Evolutionary conservation across 225 moss, liverwort and hornwort genomes (phyloP), one percentile per base, ranked within the genome.

Genomic region (Bryum argenteum): DNA sequence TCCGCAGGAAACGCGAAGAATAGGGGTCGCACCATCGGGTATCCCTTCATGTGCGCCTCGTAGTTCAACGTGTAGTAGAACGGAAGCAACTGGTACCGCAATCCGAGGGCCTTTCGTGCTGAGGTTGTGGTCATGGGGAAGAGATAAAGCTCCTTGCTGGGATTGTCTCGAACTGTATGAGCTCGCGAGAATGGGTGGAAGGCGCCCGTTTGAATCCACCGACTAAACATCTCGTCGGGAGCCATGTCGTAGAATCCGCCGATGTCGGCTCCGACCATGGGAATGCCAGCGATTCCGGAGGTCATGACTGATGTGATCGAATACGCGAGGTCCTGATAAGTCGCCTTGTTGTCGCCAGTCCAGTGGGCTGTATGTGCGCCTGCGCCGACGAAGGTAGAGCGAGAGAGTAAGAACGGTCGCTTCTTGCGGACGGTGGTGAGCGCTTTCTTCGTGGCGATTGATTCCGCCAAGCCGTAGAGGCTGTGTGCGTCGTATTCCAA

Each of bases 301-400:
- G 88, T 90, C 67, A 94, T 82, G 16, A 88, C 78, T 0, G 84
- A 77, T 23, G 86, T 83, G 0, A 94, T 78, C 1, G 93, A 94
- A 63, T 88, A 88, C 0, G 77, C 85, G 0, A 94, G 67, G 33
- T 96, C 91, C 2, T 64, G 33, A 60, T 82, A 96, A 0, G 83
- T 86, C 11, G 96, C 93, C 21, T 86, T 90, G 64, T 96, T 96
- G 56, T 96, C 96, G 0, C 93, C 96, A 0, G 96, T 91, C 96
- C 93, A 96, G 37, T 93, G 96, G 19, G 96, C 96, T 9, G 88
- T 71, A 47, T 89, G 69, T 2, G 81, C 82, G 0, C 93, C 96
- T 0, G 91, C 80, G 0, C 93, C 93, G 1, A 91, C 67, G 16
- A 93, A 96, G 0, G 93, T 90, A 1, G 96, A 96, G 48, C 96